Evolutionary conservation across 2,329 filamentous ascomycete species (phyloP).

Genomic region (Helicocarpus griseus): DNA sequence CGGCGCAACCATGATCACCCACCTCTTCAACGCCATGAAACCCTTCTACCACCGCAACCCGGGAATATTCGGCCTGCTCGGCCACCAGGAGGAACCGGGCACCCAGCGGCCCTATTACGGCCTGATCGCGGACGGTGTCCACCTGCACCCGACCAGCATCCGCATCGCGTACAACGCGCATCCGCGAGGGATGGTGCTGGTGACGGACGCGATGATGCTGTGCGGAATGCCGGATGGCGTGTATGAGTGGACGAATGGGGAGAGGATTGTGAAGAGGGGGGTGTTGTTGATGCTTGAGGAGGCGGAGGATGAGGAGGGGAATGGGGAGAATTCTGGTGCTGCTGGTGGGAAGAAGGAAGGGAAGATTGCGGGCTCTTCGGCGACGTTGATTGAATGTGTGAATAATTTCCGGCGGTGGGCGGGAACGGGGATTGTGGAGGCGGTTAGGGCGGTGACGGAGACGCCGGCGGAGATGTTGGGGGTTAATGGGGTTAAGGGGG

Average conservation of each 20-base stretch:
- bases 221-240: constrained; percentile 73
- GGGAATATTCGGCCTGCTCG: constrained; percentile 78
- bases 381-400: constrained; percentile 35
- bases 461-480: constrained; percentile 31
- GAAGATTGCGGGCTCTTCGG: constrained; percentile 61
- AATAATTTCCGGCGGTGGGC: constrained; percentile 37
- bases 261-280: constrained; percentile 52
- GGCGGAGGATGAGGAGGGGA: constrained; percentile 55
- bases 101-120: constrained; percentile 62
- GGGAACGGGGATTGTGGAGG: constrained; percentile 28
- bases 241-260: constrained; percentile 76
- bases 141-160: constrained; percentile 77
- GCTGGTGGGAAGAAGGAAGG: constrained; percentile 73
- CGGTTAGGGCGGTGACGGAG: constrained; percentile 32
- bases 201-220: constrained; percentile 87
- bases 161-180: constrained; percentile 85
- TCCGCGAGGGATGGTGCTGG: constrained; percentile 73
- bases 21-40: constrained; percentile 89
- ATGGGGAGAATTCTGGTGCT: too few species aligned
- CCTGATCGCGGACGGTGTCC: constrained; percentile 82
- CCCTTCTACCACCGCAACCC: constrained; percentile 86
- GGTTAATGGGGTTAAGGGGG: constrained; percentile 29
- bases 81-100: constrained; percentile 46
- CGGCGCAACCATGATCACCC: constrained; percentile 82
- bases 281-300: constrained; percentile 65